phyloP scores from a whole-genome alignment of 1,284 basidiomycete genomes.

The Rhodotorula glutinis region DNA sequence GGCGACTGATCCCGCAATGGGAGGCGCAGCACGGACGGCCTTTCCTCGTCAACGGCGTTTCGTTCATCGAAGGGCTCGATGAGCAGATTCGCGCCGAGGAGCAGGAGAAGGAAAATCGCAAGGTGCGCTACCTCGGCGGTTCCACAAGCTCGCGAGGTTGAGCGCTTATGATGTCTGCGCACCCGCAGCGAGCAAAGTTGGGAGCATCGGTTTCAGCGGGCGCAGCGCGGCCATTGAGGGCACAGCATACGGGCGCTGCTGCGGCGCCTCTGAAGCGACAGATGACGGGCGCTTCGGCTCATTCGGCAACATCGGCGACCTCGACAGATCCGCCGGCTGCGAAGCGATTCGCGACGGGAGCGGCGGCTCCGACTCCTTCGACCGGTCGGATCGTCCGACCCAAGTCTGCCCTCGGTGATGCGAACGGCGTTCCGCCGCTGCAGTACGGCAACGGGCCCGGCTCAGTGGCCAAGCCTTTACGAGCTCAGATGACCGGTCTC shows the following conservation, averaged over 20 bases:
- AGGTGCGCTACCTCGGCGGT: slow-evolving; percentile 9
- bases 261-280: slow-evolving; percentile 34
- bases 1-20: slow-evolving; percentile 78
- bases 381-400: background rate
- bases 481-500: slow-evolving; percentile 8
- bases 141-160: background rate
- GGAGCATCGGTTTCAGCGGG: slow-evolving; percentile 12
- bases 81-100: slow-evolving; percentile 61
- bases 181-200: slow-evolving; percentile 24
- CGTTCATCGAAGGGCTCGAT: slow-evolving; percentile 74
- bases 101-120: slow-evolving; percentile 37
- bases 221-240: slow-evolving; percentile 14
- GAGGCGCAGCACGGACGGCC: slow-evolving; percentile 70
- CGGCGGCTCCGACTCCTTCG: background rate
- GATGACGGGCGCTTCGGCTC: slow-evolving; percentile 30
- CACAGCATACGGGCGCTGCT: slow-evolving; percentile 28
- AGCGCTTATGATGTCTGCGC: background rate
- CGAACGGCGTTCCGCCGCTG: background rate
- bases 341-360: slow-evolving; percentile 13
- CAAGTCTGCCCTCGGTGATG: slow-evolving; percentile 1
- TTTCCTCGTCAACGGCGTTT: slow-evolving; percentile 82
- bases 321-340: slow-evolving; percentile 12
- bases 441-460: background rate
- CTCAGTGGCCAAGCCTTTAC: background rate
- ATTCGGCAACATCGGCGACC: slow-evolving; percentile 5